phyloP scores from a whole-genome alignment of 1,284 basidiomycete genomes.

The Ganoderma leucocontextum region DNA sequence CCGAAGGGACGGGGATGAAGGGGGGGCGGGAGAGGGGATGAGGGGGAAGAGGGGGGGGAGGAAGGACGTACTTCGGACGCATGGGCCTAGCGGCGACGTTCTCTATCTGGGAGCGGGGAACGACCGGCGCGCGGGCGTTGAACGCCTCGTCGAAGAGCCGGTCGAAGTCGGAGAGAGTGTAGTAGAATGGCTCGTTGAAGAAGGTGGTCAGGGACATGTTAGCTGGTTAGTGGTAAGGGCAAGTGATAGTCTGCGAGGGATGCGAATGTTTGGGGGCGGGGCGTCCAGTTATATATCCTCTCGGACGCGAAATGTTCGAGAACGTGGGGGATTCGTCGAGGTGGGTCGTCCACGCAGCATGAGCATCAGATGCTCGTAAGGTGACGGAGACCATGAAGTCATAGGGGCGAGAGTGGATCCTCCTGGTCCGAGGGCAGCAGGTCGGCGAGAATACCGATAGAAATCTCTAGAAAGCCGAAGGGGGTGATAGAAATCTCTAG shows the following conservation, averaged over 20 bases:
- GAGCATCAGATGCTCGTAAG: background rate
- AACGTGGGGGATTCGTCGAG: background rate
- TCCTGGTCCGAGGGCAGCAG: background rate
- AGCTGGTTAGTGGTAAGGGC: background rate
- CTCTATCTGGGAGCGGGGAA: slow-evolving; percentile 15
- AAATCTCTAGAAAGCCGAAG: background rate
- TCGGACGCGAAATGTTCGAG: slow-evolving; percentile 2
- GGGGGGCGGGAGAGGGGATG: background rate
- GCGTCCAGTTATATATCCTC: background rate
- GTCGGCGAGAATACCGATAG: background rate
- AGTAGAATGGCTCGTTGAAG: slow-evolving; percentile 35
- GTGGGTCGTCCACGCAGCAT: background rate
- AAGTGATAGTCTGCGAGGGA: background rate
- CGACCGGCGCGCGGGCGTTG: slow-evolving; percentile 33
- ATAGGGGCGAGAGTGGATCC: background rate
- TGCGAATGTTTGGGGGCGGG: background rate
- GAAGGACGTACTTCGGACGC: slow-evolving; percentile 38
- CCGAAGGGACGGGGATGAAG: background rate
- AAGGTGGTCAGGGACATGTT: slow-evolving; percentile 48
- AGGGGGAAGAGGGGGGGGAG: background rate
- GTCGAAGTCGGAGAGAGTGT: slow-evolving; percentile 49
- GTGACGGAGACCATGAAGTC: slow-evolving; percentile 2
- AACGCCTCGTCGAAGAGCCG: slow-evolving; percentile 55
- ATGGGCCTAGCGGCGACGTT: slow-evolving; percentile 20
- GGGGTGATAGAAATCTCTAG: background rate